Evolutionary conservation across 805 yeast species (phyloP).

Genomic region (Priceomyces haplophilus): DNA sequence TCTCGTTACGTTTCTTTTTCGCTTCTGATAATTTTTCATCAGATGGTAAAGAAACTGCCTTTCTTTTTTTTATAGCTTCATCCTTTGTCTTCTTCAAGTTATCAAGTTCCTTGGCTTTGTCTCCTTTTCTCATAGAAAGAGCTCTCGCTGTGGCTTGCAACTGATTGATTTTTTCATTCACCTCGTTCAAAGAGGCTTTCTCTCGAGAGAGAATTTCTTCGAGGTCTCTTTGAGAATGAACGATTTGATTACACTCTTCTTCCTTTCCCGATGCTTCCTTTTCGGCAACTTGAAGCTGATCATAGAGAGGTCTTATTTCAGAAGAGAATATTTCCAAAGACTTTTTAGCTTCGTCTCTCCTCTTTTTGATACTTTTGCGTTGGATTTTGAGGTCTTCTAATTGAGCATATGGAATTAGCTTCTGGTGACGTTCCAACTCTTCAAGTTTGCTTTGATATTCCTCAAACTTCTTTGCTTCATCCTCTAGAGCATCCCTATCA

Average conservation of each 20-base stretch:
- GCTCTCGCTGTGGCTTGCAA: constrained; percentile 8
- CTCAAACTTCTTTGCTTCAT: constrained; percentile 45
- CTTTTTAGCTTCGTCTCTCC: constrained; percentile 34
- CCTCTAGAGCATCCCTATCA: constrained; percentile 39
- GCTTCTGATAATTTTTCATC: constrained; percentile 21
- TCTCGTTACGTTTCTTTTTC: constrained; percentile 20
- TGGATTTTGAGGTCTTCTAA: constrained; percentile 34
- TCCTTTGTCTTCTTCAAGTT: constrained; percentile 10
- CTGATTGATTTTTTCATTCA: constrained; percentile 7
- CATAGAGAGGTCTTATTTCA: constrained; percentile 22
- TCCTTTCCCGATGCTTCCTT: constrained; percentile 9
- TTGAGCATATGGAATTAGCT: constrained; percentile 40
- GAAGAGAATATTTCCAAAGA: constrained; percentile 25
- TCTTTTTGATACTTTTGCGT: constrained; percentile 29
- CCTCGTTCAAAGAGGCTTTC: constrained; percentile 1
- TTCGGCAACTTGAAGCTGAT: constrained; percentile 6
- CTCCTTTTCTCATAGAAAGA: constrained; percentile 14
- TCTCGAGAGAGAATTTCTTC: constrained; percentile 4
- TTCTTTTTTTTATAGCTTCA: constrained; percentile 18
- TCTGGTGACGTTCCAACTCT: constrained; percentile 37
- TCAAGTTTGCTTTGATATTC: constrained; percentile 44
- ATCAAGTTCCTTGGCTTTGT: constrained; percentile 17
- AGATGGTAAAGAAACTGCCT: constrained; percentile 25
- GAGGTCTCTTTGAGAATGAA: constrained; percentile 7
- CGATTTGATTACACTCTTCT: constrained; percentile 6